Conservation (phyloP, 306 rosid species). For the Biancaea sappan region DNA sequence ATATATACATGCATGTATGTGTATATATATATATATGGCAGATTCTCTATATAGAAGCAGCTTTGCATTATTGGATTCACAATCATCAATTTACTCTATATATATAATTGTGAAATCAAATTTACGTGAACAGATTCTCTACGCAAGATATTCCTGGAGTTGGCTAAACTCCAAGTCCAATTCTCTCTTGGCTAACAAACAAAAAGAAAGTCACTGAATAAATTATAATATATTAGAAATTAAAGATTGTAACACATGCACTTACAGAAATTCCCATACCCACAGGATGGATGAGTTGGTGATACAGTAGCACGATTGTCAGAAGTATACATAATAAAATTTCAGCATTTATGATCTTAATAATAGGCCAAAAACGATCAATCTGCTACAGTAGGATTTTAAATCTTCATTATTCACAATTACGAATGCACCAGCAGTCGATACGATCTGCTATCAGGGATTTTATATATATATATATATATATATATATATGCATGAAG, state of each 20-base stretch:
- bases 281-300: background rate
- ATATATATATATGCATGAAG: too few relatives aligned
- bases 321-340: background rate
- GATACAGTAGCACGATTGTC: background rate
- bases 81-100: background rate
- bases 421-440: too few relatives aligned
- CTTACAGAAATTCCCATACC: conserved; percentile 10
- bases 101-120: conserved; percentile 22
- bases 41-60: too few relatives aligned
- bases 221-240: conserved; percentile 4
- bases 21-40: too few relatives aligned
- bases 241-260: background rate
- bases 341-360: too few relatives aligned
- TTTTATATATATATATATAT: too few relatives aligned
- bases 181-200: conserved; percentile 10
- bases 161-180: background rate
- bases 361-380: too few relatives aligned
- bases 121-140: conserved; percentile 27
- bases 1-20: too few relatives aligned
- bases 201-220: background rate
- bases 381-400: too few relatives aligned
- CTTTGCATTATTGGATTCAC: conserved; percentile 28
- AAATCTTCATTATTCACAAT: too few relatives aligned
- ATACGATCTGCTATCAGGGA: too few relatives aligned
- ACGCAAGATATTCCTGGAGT: conserved; percentile 5